Evolutionary conservation across 2,329 filamentous ascomycete genomes (phyloP).

Genomic region (Aspergillus tamarii): DNA sequence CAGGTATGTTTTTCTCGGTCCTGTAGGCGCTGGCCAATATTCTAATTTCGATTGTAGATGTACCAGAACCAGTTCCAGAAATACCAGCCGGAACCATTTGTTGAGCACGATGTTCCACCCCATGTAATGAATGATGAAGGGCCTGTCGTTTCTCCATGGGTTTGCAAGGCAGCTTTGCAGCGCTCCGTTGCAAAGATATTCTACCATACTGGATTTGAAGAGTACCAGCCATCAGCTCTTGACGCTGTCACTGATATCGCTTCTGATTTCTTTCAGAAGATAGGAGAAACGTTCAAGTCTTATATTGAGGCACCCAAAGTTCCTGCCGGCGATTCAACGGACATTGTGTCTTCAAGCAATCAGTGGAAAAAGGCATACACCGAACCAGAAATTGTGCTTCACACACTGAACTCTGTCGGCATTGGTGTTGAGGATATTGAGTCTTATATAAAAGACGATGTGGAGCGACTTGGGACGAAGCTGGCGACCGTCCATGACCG

Average conservation of each 20-base stretch:
- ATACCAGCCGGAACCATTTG: constrained; percentile 86
- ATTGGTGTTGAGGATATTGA: constrained; percentile 81
- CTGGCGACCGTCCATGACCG: constrained; percentile 86
- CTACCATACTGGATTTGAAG: constrained; percentile 95
- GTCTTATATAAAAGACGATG: constrained; percentile 85
- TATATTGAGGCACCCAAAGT: constrained; percentile 85
- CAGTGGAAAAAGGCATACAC: constrained; percentile 71
- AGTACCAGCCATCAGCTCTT: constrained; percentile 91
- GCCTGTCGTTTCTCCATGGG: constrained; percentile 80
- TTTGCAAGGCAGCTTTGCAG: constrained; percentile 82
- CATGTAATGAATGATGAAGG: constrained; percentile 88
- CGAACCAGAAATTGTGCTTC: constrained; percentile 82
- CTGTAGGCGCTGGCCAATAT: not conserved
- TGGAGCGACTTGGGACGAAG: constrained; percentile 82
- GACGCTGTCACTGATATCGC: constrained; percentile 89
- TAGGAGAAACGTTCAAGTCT: constrained; percentile 75
- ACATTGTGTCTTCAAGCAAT: constrained; percentile 36
- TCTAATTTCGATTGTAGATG: constrained; percentile 59
- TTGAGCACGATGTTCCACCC: constrained; percentile 83
- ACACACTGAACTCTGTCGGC: constrained; percentile 82
- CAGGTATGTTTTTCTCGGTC: constrained; percentile 64
- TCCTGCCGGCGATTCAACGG: constrained; percentile 53
- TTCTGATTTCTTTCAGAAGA: constrained; percentile 83
- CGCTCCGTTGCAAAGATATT: constrained; percentile 92
- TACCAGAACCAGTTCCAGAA: constrained; percentile 99